Evolutionary conservation across 306 rosid species (phyloP).

Genomic region (Amphicarpaea edgeworthii): DNA sequence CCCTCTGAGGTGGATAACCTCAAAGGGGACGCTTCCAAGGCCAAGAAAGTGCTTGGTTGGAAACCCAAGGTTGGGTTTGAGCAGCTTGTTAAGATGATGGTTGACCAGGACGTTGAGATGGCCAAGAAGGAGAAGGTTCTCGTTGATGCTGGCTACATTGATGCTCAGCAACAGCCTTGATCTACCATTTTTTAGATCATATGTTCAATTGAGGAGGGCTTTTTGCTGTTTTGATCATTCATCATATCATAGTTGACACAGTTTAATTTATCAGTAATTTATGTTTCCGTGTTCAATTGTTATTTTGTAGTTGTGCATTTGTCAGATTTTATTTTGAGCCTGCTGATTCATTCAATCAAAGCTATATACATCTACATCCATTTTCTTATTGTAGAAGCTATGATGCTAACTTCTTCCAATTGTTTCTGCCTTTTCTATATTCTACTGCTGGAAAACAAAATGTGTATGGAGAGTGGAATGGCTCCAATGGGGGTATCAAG

Average conservation of each 20-base stretch:
- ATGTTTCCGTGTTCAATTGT: neutral
- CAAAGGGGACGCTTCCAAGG: slow-evolving; percentile 84
- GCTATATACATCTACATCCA: neutral
- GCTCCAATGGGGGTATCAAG: neutral
- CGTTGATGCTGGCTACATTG: slow-evolving; percentile 98
- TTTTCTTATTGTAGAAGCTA: neutral
- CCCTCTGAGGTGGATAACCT: slow-evolving; percentile 95
- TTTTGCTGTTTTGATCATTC: neutral
- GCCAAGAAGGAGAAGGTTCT: slow-evolving; percentile 98
- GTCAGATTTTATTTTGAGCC: neutral
- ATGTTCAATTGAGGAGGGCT: neutral
- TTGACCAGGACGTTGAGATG: slow-evolving; percentile 83
- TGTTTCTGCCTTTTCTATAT: neutral
- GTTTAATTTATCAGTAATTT: neutral
- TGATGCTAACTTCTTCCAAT: neutral
- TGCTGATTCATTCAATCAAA: neutral
- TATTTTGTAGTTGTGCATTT: neutral
- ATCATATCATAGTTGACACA: neutral
- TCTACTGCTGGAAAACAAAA: neutral
- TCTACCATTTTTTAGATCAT: neutral
- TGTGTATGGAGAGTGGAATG: neutral
- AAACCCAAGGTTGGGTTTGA: slow-evolving; percentile 90
- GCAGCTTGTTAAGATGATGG: slow-evolving; percentile 96
- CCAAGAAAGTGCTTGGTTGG: slow-evolving; percentile 88
- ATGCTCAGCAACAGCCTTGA: slow-evolving; percentile 98